Percentiles rank a stretch among this genome's conserved stretches.
Conservation (phyloP, 768 basidiomycete species). For the Leccinellum albellum region DNA sequence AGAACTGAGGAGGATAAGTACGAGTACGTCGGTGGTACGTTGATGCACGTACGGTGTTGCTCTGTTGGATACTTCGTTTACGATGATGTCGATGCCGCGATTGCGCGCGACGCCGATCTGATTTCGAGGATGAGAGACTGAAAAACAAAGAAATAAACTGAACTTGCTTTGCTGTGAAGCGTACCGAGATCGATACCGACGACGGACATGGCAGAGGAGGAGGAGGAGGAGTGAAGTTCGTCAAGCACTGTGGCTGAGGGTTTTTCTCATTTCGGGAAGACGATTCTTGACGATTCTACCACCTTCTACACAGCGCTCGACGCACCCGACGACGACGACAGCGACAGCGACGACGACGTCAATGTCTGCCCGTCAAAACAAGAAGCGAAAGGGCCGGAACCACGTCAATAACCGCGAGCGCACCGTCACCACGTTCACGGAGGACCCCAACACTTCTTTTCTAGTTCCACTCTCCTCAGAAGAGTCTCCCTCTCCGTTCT, state of each 20-base stretch:
- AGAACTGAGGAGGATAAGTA: conserved; percentile 50
- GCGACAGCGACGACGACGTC: not conserved
- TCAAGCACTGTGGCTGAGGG: conserved; percentile 25
- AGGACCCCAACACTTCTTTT: conserved; percentile 53
- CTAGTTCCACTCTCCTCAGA: conserved; percentile 51
- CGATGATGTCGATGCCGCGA: conserved; percentile 97
- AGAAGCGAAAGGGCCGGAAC: conserved; percentile 57
- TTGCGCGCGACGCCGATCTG: conserved; percentile 95
- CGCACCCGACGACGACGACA: not conserved
- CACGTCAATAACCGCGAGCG: conserved; percentile 57
- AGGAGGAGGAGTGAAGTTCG: not conserved
- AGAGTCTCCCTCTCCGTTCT: conserved; percentile 42
- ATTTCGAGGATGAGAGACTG: not conserved
- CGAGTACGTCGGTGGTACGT: not conserved
- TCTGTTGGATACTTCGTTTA: conserved; percentile 97
- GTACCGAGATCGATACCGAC: conserved; percentile 95
- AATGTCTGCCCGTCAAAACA: conserved; percentile 62
- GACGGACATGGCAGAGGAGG: conserved; percentile 63
- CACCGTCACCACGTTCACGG: conserved; percentile 64
- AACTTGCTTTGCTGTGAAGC: conserved; percentile 74
- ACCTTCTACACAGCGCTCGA: conserved; percentile 15
- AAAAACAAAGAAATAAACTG: conserved; percentile 3
- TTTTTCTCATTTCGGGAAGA: conserved; percentile 20
- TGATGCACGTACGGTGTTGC: conserved; percentile 81
- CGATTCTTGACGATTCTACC: conserved; percentile 27